Percentiles rank a stretch among this genome's conserved stretches.
These are phyloP conservation scores for Fusarium proliferatum DNA, from an alignment of 2,329 filamentous ascomycete genomes.

Conservation along the genomic window DNA sequence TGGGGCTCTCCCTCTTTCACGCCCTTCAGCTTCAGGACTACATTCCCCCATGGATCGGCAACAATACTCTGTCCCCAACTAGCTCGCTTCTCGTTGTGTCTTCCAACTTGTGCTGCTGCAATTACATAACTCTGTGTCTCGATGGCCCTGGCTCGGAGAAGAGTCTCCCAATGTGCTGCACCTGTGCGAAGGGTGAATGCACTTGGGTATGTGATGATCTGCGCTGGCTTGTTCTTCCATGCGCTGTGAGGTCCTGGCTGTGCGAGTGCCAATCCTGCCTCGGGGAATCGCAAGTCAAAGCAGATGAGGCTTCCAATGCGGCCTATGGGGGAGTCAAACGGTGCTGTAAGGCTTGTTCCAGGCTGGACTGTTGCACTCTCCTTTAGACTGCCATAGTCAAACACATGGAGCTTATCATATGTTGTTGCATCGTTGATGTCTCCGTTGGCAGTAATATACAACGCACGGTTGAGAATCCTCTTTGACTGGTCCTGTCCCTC, in stretches of 20 bases:
- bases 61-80: slow-evolving; percentile 91
- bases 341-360: slow-evolving; percentile 71
- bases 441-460: slow-evolving; percentile 62
- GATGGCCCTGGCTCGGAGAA: slow-evolving; percentile 84
- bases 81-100: slow-evolving; percentile 77
- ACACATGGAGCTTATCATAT: slow-evolving; percentile 93
- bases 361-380: slow-evolving; percentile 73
- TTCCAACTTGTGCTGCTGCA: slow-evolving; percentile 82
- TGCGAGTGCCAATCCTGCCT: slow-evolving; percentile 75
- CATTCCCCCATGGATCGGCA: slow-evolving; percentile 85
- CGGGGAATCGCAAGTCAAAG: slow-evolving; percentile 89
- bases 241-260: slow-evolving; percentile 49
- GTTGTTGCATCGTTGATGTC: slow-evolving; percentile 53
- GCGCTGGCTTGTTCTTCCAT: slow-evolving; percentile 61
- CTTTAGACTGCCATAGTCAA: slow-evolving; percentile 71
- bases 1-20: slow-evolving; percentile 53
- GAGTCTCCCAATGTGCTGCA: slow-evolving; percentile 83
- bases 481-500: slow-evolving; percentile 28
- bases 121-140: slow-evolving; percentile 91
- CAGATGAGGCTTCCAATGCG: slow-evolving; percentile 85
- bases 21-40: slow-evolving; percentile 73
- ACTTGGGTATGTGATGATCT: slow-evolving; percentile 86
- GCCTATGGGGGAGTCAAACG: slow-evolving; percentile 79
- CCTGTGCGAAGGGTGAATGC: slow-evolving; percentile 92
- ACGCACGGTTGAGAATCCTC: slow-evolving; percentile 62